These are phyloP conservation scores for Verbascum thapsus DNA, from an alignment of 257 asterid genomes.

Conservation along the genomic window DNA sequence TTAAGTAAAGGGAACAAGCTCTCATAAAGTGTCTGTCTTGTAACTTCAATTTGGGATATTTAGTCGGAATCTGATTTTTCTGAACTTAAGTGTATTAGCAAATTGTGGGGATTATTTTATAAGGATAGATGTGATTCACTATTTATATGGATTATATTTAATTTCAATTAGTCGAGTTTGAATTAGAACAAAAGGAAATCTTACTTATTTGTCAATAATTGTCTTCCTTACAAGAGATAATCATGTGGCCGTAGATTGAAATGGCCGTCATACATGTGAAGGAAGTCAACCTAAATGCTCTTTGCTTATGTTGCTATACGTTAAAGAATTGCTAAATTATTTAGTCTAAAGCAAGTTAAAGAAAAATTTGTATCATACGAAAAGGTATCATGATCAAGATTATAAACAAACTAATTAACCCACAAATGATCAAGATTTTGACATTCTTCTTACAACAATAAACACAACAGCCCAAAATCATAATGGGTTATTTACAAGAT, in stretches of 20 bases:
- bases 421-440: constrained; percentile 5
- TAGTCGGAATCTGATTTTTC: too few species aligned
- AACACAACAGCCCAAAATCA: background rate
- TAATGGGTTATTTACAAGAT: constrained; percentile 39
- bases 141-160: too few species aligned
- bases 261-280: constrained; percentile 13
- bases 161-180: too few species aligned
- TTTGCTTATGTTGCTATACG: constrained; percentile 7
- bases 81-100: too few species aligned
- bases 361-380: background rate
- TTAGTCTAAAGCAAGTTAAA: constrained; percentile 20
- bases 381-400: too few species aligned
- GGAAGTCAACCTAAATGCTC: constrained; percentile 24
- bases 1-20: too few species aligned
- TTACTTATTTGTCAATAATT: background rate
- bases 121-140: too few species aligned
- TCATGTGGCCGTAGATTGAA: constrained; percentile 36
- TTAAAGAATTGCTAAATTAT: constrained; percentile 21
- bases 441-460: background rate
- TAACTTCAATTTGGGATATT: too few species aligned
- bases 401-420: constrained; percentile 17
- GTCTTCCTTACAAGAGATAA: constrained; percentile 20
- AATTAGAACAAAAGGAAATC: background rate
- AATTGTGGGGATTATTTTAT: too few species aligned
- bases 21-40: too few species aligned